Conservation (phyloP, 495 filamentous ascomycete species). For the Neurospora cerealis region DNA sequence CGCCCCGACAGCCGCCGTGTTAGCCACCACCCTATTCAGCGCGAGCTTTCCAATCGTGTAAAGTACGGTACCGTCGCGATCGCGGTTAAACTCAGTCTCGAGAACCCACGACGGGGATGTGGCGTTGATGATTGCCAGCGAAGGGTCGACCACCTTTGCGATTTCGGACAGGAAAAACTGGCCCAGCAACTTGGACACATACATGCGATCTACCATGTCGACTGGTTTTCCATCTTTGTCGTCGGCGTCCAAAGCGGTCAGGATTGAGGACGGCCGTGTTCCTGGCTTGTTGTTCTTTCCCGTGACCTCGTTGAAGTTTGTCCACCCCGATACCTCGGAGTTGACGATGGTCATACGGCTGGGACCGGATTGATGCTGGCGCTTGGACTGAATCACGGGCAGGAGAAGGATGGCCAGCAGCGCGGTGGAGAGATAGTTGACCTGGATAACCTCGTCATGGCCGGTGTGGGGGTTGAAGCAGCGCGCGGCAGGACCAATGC, state of each 20-base stretch:
- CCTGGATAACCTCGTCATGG: conserved; percentile 37
- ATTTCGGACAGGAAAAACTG: conserved; percentile 24
- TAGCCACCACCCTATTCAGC: conserved; percentile 10
- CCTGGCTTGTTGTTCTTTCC: neutral
- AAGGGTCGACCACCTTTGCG: conserved; percentile 19
- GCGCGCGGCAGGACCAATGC: conserved; percentile 15
- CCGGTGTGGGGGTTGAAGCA: conserved; percentile 14
- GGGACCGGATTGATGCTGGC: neutral
- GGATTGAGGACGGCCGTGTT: conserved; percentile 13
- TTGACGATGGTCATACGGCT: conserved; percentile 4
- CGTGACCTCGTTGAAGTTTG: neutral
- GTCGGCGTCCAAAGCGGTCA: conserved; percentile 25
- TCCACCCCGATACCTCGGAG: conserved; percentile 6
- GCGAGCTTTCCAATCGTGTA: neutral
- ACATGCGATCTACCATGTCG: conserved; percentile 17
- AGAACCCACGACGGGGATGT: conserved; percentile 29
- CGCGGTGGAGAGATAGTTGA: conserved; percentile 41
- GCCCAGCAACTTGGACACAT: conserved; percentile 28
- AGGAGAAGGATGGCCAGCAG: conserved; percentile 28
- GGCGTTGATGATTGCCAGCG: conserved; percentile 34
- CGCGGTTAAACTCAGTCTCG: conserved; percentile 27
- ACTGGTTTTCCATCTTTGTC: conserved; percentile 1
- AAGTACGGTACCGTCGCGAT: conserved; percentile 10
- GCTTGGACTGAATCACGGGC: conserved; percentile 25
- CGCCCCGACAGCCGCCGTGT: conserved; percentile 22